Base-by-base conservation (phyloP, 2,329 filamentous ascomycete species). In the Trichophaea hybrida region DNA sequence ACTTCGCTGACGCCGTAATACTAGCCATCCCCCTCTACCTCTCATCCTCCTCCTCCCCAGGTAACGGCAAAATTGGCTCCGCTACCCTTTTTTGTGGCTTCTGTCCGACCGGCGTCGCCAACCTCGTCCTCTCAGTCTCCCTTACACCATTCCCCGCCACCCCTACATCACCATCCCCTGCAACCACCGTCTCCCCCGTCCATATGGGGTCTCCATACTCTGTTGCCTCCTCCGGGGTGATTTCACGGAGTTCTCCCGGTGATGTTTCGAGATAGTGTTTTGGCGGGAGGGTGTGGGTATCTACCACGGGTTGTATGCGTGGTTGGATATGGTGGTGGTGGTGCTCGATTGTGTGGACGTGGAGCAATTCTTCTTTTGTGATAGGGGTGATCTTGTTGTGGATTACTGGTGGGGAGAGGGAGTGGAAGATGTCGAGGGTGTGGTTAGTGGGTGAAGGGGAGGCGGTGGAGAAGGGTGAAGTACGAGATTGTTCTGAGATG, bases 241-340 rank as follows among this genome's bases (percentile, higher is more conserved):
- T 59, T 34, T 64, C 61, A 13, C 55, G 43, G 10, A 64, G 35
- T 5, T 57, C 46, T 12, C 44, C 51, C 1, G 57, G 31, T 38
- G 35, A 40, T 5, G 52, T 46, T 54, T 65, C 55, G 1, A 64
- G 61, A 48, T 60, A 62, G 43, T 58, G 52, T 56, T 60, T 62
- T 17, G 53, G 48, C 7, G 59, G 61, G 1, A 62, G 59, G 24
- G 43, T n/a, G 4, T 33, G 46, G 32, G 38, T 55, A 2, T 43
- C 35, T 10, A 62, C 35, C 6, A 64, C 15, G 1, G 63, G 63
- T 31, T 60, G 63, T 37, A 62, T 52, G 10, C 46, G 54, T n/a
- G 59, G 51, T 7, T 60, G 54, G 43, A 62, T 52, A 4, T 63
- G 37, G 5, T 55, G 55, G 4, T 58, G 43, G 37, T 59, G 59